These are phyloP conservation scores for Acer negundo DNA, from an alignment of 345 rosid genomes.

Conservation along the genomic window DNA sequence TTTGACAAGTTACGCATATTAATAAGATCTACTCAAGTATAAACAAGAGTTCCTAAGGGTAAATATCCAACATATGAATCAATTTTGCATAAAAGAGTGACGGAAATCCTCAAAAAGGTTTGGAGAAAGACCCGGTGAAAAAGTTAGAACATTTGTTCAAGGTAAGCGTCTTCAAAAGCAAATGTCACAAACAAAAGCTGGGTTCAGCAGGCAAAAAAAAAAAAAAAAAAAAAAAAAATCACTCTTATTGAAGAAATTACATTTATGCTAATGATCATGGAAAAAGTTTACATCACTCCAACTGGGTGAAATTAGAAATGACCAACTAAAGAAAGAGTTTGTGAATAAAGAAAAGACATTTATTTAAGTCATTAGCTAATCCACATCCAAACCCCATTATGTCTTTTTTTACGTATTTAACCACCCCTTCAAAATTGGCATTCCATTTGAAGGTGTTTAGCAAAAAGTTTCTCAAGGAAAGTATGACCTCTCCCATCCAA, in stretches of 20 bases:
- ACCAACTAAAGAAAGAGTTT: background rate
- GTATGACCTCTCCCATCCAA: background rate
- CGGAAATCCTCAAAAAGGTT: background rate
- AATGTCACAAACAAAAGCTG: background rate
- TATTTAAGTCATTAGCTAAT: too few species aligned
- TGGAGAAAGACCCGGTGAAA: background rate
- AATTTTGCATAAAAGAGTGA: background rate
- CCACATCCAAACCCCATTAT: background rate
- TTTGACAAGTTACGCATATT: background rate
- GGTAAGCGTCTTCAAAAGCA: background rate
- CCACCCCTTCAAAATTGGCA: background rate
- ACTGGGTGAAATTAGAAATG: background rate
- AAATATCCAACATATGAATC: background rate
- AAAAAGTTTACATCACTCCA: background rate
- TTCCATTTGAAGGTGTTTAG: background rate
- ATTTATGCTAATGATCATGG: background rate
- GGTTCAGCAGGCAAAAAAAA: background rate
- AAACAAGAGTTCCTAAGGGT: background rate
- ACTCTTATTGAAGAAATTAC: background rate
- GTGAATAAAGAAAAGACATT: background rate
- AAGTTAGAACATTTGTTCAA: too few species aligned
- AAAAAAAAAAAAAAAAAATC: background rate
- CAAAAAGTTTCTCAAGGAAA: background rate
- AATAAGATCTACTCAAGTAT: background rate
- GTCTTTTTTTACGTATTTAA: background rate